These are phyloP conservation scores for Phellopilus nigrolimitatus DNA, from an alignment of 1,284 basidiomycete species.

Conservation along the genomic window DNA sequence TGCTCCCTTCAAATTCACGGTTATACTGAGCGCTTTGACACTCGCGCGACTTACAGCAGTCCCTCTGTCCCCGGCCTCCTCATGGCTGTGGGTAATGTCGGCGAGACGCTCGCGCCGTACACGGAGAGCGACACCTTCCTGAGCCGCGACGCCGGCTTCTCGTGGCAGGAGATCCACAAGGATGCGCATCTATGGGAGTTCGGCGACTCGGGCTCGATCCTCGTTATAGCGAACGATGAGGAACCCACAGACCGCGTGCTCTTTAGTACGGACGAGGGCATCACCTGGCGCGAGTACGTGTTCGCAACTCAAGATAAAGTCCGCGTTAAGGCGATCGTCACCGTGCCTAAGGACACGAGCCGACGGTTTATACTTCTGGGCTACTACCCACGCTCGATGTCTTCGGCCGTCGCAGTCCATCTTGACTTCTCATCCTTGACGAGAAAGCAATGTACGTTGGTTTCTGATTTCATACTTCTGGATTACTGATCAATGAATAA, in stretches of 20 bases:
- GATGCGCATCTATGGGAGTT: constrained; percentile 98
- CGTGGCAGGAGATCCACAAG: constrained; percentile 98
- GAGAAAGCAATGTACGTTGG: constrained; percentile 62
- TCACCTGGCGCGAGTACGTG: constrained; percentile 82
- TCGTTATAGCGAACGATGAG: constrained; percentile 94
- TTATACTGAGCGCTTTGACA: constrained; percentile 90
- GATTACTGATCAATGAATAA: constrained; percentile 21
- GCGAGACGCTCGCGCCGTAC: constrained; percentile 78
- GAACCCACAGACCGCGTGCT: constrained; percentile 85
- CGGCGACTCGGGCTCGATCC: constrained; percentile 92
- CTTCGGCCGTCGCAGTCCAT: constrained; percentile 69
- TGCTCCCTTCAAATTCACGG: constrained; percentile 93
- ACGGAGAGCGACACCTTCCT: constrained; percentile 93
- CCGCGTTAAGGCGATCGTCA: constrained; percentile 76
- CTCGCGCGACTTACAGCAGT: constrained; percentile 87
- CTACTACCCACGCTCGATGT: constrained; percentile 44
- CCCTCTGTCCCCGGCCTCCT: constrained; percentile 90
- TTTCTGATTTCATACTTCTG: background rate
- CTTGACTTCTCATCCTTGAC: constrained; percentile 87
- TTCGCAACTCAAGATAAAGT: constrained; percentile 70
- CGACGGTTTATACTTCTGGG: constrained; percentile 89
- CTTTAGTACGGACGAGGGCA: constrained; percentile 87
- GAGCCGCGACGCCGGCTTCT: constrained; percentile 93
- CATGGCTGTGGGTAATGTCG: constrained; percentile 97
- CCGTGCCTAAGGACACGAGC: constrained; percentile 87